Evolutionary conservation across 1,139 yeast species (phyloP).

Genomic region (Spathaspora sp.): DNA sequence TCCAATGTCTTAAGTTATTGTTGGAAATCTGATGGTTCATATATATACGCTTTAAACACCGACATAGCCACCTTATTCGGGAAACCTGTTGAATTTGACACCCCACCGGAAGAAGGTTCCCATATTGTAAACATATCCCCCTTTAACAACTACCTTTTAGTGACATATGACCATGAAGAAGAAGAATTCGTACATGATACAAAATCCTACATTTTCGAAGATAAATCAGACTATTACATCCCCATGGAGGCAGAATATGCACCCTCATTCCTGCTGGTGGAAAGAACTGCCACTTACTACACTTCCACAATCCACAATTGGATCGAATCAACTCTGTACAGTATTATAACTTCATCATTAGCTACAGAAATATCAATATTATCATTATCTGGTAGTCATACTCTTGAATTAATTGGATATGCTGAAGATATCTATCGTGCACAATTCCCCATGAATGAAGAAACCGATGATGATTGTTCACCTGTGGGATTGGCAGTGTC

Average conservation of each 20-base stretch:
- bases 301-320: slow-evolving; percentile 42
- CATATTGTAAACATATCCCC: slow-evolving; percentile 6
- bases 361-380: slow-evolving; percentile 56
- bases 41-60: slow-evolving; percentile 7
- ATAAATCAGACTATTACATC: slow-evolving; percentile 8
- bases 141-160: slow-evolving; percentile 8
- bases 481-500: slow-evolving; percentile 72
- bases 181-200: slow-evolving; percentile 21
- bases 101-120: slow-evolving; percentile 4
- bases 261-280: slow-evolving; percentile 56
- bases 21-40: slow-evolving; percentile 16
- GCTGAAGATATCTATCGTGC: slow-evolving; percentile 72
- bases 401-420: slow-evolving; percentile 9
- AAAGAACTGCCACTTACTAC: slow-evolving; percentile 53
- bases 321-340: slow-evolving; percentile 27
- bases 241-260: slow-evolving; percentile 39
- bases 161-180: slow-evolving; percentile 15
- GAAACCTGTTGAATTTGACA: slow-evolving; percentile 7
- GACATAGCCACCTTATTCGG: slow-evolving; percentile 5
- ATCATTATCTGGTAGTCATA: not conserved
- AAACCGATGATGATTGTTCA: slow-evolving; percentile 63
- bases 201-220: slow-evolving; percentile 10
- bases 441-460: slow-evolving; percentile 65
- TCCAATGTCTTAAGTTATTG: slow-evolving; percentile 13
- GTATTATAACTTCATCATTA: slow-evolving; percentile 56